Base-by-base conservation (phyloP, 225 moss, liverwort and hornwort species). In the Physcomitrellopsis africana region DNA sequence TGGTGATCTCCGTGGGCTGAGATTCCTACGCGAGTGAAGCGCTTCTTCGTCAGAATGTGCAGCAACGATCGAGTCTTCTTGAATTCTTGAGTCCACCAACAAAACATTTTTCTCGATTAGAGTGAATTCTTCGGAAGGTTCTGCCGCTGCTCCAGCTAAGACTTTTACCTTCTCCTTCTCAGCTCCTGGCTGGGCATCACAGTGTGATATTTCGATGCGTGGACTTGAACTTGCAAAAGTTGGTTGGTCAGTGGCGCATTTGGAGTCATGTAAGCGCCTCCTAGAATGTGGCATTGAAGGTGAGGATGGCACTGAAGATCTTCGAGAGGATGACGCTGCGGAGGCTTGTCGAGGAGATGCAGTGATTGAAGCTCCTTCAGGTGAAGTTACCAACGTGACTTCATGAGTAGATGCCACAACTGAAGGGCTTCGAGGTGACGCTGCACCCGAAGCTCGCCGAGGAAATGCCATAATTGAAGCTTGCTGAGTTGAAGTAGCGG, bases 201-300 rank as follows among this genome's bases (percentile, higher is more conserved):
- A 81, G 17, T 76, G 76, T 0, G 78, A 73, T 9, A 53, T 72
- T 56, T 75, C 76, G 18, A 77, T 64, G 17, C 65, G 47, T 7
- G 17, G 64, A 43, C 63, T 76, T 12, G 68, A 24, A 42, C 46
- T 84, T n/a, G 13, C 62, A 44, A 72, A 67, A n/a, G 80, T 48
- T 0, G 46, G 58, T 68, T 72, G 70, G 44, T 72, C 79, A 12
- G 17, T n/a, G 32, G 49, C 59, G 51, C 59, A 69, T 52, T 76
- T 78, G 49, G 69, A 73, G 60, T 60, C 71, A 18, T 83, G 77
- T 42, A 78, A 69, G 43, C 81, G 81, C 17, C 83, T 32, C 76
- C 86, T 70, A 22, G 79, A 73, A 9, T 74, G 80, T 17, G 77
- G 47, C 45, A 82, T 16, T 41, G 78, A 81, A 18, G 81, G 74